These are phyloP conservation scores for Pseudoneurospora amorphoporcata DNA, from an alignment of 495 filamentous ascomycete genomes.

Conservation along the genomic window DNA sequence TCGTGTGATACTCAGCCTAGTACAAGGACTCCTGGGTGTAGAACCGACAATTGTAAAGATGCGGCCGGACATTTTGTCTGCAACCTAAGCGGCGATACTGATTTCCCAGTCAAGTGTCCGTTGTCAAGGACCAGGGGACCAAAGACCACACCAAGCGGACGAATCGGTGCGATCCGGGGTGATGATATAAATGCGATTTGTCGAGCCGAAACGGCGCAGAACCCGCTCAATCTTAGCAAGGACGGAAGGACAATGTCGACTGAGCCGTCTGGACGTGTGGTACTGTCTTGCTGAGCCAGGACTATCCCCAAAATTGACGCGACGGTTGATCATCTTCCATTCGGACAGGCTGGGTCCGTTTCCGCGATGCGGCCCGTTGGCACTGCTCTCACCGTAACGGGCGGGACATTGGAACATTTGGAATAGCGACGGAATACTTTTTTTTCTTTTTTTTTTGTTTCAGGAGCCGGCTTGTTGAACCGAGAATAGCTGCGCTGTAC, in stretches of 20 bases:
- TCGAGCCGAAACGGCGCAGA: background rate
- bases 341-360: background rate
- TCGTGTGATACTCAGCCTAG: background rate
- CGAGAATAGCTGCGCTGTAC: background rate
- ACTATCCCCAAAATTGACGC: background rate
- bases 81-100: background rate
- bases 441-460: background rate
- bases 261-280: background rate
- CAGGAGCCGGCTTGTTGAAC: background rate
- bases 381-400: background rate
- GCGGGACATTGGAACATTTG: background rate
- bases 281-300: background rate
- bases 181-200: background rate
- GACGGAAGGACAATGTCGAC: background rate
- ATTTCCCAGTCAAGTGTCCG: background rate
- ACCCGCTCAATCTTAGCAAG: background rate
- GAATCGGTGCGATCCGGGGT: background rate
- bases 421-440: background rate
- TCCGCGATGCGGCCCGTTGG: background rate
- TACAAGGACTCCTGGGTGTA: background rate
- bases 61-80: background rate
- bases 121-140: background rate
- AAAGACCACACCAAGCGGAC: background rate
- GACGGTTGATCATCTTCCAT: background rate
- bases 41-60: background rate